A percentile compares a stretch with the other conserved stretches of the same genome.
phyloP scores from a whole-genome alignment of 169 alveolate genomes.

The Plasmodium adleri region DNA sequence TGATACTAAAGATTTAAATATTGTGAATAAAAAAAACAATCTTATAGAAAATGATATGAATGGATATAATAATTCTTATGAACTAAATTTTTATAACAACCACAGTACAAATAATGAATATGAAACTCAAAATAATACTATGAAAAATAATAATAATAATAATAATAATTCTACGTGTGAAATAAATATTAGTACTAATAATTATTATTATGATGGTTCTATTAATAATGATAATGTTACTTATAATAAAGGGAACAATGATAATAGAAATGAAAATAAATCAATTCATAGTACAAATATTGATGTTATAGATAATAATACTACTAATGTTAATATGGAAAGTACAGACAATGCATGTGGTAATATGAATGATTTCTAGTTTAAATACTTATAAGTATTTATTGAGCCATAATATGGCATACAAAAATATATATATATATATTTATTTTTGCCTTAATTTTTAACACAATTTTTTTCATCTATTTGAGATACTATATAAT shows the following conservation, averaged over 20 bases:
- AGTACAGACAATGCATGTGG: background rate
- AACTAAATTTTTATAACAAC: constrained; percentile 8
- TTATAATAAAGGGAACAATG: background rate
- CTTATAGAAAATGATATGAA: constrained; percentile 10
- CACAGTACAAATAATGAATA: constrained; percentile 11
- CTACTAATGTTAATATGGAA: background rate
- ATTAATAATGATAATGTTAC: background rate
- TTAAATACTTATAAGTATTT: too few relatives aligned
- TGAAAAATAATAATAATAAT: background rate
- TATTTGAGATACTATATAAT: too few relatives aligned
- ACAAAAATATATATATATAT: too few relatives aligned
- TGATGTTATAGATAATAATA: constrained; percentile 24
- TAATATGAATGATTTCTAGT: too few relatives aligned
- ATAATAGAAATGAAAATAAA: constrained; percentile 25
- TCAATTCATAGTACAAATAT: constrained; percentile 20
- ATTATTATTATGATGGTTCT: constrained; percentile 19
- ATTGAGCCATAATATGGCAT: too few relatives aligned
- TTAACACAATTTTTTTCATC: too few relatives aligned
- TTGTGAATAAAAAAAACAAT: background rate
- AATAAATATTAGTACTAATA: background rate
- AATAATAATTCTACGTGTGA: constrained; percentile 6
- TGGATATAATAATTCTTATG: constrained; percentile 3
- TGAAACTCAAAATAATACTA: background rate
- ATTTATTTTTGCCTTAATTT: too few relatives aligned
- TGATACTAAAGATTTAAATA: constrained; percentile 23